These are phyloP conservation scores for Arachnopeziza araneosa DNA, from an alignment of 2,329 filamentous ascomycete genomes.

Conservation along the genomic window DNA sequence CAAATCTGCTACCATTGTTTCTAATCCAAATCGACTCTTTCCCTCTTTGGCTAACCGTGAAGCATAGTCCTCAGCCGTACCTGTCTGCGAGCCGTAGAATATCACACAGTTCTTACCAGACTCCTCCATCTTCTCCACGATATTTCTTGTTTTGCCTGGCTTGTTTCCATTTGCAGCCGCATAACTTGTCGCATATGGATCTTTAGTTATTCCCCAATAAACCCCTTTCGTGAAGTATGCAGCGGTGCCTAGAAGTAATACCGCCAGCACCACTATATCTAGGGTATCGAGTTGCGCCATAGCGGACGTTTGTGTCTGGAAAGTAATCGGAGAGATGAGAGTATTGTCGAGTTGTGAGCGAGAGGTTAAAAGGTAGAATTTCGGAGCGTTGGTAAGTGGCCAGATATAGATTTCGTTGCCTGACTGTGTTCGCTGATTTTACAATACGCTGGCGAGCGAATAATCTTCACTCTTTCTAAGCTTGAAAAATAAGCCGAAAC, in stretches of 20 bases:
- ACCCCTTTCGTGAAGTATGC: constrained; percentile 98
- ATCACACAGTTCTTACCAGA: constrained; percentile 94
- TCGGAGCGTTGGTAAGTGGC: neutral
- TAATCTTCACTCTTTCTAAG: neutral
- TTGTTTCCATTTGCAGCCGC: constrained; percentile 64
- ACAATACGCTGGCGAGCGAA: neutral
- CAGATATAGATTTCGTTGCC: neutral
- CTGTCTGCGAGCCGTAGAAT: constrained; percentile 98
- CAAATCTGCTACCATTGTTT: constrained; percentile 96
- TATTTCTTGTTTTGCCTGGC: constrained; percentile 81
- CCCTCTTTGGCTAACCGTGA: constrained; percentile 95
- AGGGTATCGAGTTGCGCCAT: constrained; percentile 97
- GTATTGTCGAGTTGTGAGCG: neutral
- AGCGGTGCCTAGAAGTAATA: constrained; percentile 77
- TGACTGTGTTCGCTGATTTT: neutral
- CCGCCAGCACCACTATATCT: constrained; percentile 85
- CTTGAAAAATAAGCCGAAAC: neutral
- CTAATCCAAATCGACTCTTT: constrained; percentile 89
- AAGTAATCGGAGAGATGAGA: neutral
- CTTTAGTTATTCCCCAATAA: constrained; percentile 82
- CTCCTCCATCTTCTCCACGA: constrained; percentile 94
- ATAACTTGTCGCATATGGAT: constrained; percentile 77
- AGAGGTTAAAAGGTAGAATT: neutral
- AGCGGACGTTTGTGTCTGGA: constrained; percentile 21
- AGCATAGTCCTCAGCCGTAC: constrained; percentile 97